Base-by-base conservation (phyloP, 2,329 filamentous ascomycete genomes). In the Cryphonectria radicalis region DNA sequence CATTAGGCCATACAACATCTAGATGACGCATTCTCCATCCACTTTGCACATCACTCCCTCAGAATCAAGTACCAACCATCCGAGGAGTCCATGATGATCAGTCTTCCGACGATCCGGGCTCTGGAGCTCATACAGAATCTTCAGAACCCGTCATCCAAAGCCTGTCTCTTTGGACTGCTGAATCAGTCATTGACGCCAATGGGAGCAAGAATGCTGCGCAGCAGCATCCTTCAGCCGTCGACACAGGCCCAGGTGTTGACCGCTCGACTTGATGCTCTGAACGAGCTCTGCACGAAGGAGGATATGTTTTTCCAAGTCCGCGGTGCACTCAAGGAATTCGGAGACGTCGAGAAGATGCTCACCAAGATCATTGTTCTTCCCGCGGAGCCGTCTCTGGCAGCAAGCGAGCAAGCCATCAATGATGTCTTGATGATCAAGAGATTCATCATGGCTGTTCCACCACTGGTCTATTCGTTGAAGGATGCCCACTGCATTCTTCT, bases 1-100 rank as follows among this genome's bases (percentile, higher is more conserved):
- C 28, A 11, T n/a, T 43, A 97, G 93, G 92, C 86, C 4, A 84
- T 98, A 78, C 93, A 93, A 76, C 97, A 93, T 78, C 87, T 97
- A 63, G 92, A 97, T 70, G 81, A 91, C 1, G 88, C 90, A 8
- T 86, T 94, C 73, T 85, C 85, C 4, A 86, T 91, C 72, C 89
- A 86, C 0, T 96, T 97, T 78, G 86, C 90, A 4, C 85, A 87
- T n/a, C 91, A 96, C 78, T 95, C 95, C 28, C 87, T 98, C 43
- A 90, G 94, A 4, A 92, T 98, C 77, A 91, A 90, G 74, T 98
- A 97, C 75, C 91, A 95, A 76, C 92, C 94, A 0, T 94, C 94
- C 0, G 93, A 97, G 78, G 93, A 95, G 35, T 93, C 94, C 0
- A 97, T 98, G 95, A 93, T 97, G 88, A 97, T 98, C 76, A 95